Conservation (phyloP, 306 rosid species). For the Vicia sativa region DNA sequence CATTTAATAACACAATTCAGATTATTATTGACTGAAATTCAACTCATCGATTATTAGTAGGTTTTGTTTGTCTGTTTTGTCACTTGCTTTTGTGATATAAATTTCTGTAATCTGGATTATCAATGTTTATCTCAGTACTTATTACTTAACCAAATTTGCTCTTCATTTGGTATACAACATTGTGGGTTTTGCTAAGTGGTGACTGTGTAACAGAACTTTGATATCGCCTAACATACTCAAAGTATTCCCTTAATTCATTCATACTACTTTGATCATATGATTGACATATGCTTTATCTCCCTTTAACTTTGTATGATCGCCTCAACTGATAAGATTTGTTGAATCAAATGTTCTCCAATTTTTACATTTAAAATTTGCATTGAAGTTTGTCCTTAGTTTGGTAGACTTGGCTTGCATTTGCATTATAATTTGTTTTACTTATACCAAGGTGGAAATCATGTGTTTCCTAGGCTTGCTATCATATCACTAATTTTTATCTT, state of each 20-base stretch:
- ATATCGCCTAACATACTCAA: neutral
- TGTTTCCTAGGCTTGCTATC: neutral
- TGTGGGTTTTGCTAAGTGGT: neutral
- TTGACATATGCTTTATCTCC: neutral
- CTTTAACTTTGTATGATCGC: neutral
- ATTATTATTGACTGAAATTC: slow-evolving; percentile 5
- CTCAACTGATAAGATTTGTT: neutral
- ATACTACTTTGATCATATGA: neutral
- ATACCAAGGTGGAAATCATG: neutral
- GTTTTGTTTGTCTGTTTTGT: slow-evolving; percentile 17
- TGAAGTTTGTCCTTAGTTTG: neutral
- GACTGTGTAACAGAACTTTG: neutral
- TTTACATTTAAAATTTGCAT: neutral
- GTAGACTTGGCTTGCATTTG: neutral
- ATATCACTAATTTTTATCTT: neutral
- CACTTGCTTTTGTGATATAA: slow-evolving; percentile 18
- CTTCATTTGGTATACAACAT: neutral
- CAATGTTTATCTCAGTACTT: neutral
- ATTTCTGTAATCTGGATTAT: neutral
- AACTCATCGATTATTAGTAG: neutral
- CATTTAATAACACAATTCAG: neutral
- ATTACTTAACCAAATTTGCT: slow-evolving; percentile 4
- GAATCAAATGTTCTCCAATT: neutral
- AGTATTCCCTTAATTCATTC: neutral
- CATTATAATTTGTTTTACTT: neutral